Evolutionary conservation across 352 stramenopile species (phyloP).

Genomic region (Pelagophyceae sp.): DNA sequence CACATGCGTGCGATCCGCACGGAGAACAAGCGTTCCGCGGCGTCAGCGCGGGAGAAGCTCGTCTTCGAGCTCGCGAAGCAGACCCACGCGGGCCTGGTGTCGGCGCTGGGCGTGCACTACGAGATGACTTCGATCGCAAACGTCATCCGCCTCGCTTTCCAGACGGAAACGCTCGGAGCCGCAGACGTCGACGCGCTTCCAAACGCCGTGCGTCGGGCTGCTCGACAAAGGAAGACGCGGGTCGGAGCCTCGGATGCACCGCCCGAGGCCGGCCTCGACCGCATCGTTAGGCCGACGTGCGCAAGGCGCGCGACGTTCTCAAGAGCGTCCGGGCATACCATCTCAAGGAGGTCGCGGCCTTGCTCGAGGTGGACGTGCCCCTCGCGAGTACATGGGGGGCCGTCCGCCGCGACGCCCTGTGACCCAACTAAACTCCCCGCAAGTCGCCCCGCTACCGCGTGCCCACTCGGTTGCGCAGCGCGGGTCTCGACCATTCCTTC

Average conservation of each 20-base stretch:
- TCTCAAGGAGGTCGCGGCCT: not conserved
- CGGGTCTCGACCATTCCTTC: no score
- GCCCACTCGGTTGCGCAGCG: no score
- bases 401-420: not conserved
- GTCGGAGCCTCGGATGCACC: no score
- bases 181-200: not conserved
- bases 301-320: not conserved
- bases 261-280: no score
- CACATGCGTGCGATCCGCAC: not conserved
- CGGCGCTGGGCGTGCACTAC: not conserved
- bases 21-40: not conserved
- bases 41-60: not conserved
- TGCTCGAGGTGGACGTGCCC: not conserved
- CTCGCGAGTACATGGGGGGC: not conserved
- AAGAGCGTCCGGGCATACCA: not conserved
- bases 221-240: no score
- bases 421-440: no score
- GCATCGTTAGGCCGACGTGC: no score
- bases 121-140: constrained; percentile 12
- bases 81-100: not conserved
- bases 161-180: not conserved
- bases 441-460: no score
- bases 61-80: constrained; percentile 14
- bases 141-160: not conserved
- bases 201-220: no score